Conservation (phyloP, 2,329 filamentous ascomycete species). For the Emmonsiellopsis sp. region DNA sequence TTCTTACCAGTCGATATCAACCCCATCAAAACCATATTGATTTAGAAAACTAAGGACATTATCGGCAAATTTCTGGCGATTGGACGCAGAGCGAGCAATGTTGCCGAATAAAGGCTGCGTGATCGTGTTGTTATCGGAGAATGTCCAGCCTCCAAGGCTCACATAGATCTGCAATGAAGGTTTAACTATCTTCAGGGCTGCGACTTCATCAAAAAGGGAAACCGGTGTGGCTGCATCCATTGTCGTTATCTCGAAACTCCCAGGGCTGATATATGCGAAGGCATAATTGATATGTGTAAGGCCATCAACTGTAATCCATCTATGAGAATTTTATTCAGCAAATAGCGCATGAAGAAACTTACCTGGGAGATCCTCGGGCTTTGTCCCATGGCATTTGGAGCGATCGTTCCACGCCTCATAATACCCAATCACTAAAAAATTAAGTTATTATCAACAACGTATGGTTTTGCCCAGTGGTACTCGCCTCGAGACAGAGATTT, state of each 20-base stretch:
- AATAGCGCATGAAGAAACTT: not conserved
- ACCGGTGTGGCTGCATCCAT: constrained; percentile 16
- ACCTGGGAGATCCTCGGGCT: constrained; percentile 4
- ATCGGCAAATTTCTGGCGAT: constrained; percentile 7
- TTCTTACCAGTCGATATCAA: constrained; percentile 16
- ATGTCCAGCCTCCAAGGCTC: constrained; percentile 12
- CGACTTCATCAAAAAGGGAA: constrained; percentile 18
- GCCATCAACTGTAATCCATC: not conserved
- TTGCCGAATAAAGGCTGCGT: constrained; percentile 10
- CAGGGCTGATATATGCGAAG: constrained; percentile 35
- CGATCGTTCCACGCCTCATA: constrained; percentile 24
- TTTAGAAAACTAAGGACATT: constrained; percentile 13
- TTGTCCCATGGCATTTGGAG: constrained; percentile 11
- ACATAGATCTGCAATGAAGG: constrained; percentile 26
- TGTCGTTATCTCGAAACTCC: constrained; percentile 18
- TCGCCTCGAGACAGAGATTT: not conserved
- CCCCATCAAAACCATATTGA: constrained; percentile 17
- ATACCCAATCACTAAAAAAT: constrained; percentile 21
- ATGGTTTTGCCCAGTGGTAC: not conserved
- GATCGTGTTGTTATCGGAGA: constrained; percentile 7
- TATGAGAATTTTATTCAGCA: constrained; percentile 10
- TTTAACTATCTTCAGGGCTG: constrained; percentile 23
- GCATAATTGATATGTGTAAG: constrained; percentile 28
- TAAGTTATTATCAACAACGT: not conserved
- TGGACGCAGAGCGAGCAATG: not conserved